These are phyloP conservation scores for Daldinia eschscholtzii DNA, from an alignment of 2,329 filamentous ascomycete genomes.

Conservation along the genomic window DNA sequence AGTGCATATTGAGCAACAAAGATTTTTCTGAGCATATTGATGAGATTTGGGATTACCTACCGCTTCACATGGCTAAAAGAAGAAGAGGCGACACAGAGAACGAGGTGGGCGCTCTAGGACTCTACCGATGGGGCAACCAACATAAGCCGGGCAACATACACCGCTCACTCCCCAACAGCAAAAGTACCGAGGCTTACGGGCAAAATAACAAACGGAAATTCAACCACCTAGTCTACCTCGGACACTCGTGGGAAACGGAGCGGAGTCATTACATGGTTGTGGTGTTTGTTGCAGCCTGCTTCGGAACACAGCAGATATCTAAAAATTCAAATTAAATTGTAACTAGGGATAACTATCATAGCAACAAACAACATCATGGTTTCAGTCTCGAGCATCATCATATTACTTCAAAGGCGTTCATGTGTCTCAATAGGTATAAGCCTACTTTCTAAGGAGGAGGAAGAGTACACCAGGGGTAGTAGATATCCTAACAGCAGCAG, in stretches of 20 bases:
- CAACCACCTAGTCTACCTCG: not conserved
- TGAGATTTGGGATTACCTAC: slow-evolving; percentile 25
- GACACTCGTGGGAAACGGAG: not conserved
- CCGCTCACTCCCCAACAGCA: not conserved
- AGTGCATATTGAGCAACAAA: slow-evolving; percentile 7
- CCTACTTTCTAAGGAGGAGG: not conserved
- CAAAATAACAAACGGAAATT: not conserved
- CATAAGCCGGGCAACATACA: not conserved
- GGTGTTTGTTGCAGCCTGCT: not conserved
- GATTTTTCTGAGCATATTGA: slow-evolving; percentile 27
- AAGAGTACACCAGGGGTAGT: too few species aligned
- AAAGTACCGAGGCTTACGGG: not conserved
- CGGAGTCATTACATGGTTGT: not conserved
- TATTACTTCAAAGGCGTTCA: not conserved
- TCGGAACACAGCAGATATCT: not conserved
- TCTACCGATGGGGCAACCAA: not conserved
- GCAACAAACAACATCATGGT: not conserved
- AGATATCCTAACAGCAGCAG: too few species aligned
- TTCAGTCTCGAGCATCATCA: not conserved
- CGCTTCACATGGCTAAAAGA: slow-evolving; percentile 9
- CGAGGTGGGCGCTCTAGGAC: not conserved
- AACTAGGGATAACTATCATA: not conserved
- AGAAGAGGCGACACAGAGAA: not conserved
- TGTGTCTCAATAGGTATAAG: not conserved
- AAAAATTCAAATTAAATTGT: not conserved